A percentile compares a stretch with the other conserved stretches of the same genome.
phyloP scores from a whole-genome alignment of 2,329 filamentous ascomycete genomes.

The Fusarium sp. region DNA sequence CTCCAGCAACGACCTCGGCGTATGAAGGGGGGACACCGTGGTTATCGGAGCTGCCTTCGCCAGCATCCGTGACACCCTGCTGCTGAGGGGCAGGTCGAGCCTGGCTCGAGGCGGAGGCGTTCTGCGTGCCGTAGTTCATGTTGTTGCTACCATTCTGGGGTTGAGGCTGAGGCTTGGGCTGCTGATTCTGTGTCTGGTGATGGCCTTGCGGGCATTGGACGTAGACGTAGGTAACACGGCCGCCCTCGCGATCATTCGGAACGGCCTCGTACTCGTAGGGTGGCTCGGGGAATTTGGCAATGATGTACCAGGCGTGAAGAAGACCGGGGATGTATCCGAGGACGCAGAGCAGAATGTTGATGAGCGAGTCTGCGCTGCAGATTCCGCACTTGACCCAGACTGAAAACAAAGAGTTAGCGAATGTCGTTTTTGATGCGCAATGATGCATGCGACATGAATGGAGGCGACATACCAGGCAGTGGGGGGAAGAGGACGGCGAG shows the following conservation, averaged over 20 bases:
- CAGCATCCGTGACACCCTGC: conserved; percentile 50
- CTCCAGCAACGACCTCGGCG: conserved; percentile 87
- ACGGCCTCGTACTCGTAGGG: conserved; percentile 77
- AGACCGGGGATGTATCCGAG: conserved; percentile 87
- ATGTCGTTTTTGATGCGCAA: background rate
- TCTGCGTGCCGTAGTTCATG: conserved; percentile 61
- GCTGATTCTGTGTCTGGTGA: conserved; percentile 37
- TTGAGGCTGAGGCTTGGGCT: conserved; percentile 45
- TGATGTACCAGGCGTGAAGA: conserved; percentile 98
- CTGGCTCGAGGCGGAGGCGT: conserved; percentile 39
- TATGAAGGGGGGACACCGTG: conserved; percentile 81
- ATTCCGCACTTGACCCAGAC: conserved; percentile 98
- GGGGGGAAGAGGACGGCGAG: conserved; percentile 75
- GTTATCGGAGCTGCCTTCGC: conserved; percentile 55
- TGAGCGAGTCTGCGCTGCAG: conserved; percentile 91
- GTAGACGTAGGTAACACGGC: conserved; percentile 82
- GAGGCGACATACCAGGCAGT: conserved; percentile 65
- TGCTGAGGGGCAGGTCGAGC: conserved; percentile 44
- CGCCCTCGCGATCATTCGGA: conserved; percentile 65
- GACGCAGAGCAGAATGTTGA: conserved; percentile 91
- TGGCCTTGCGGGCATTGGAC: conserved; percentile 63
- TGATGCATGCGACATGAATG: conserved; percentile 2
- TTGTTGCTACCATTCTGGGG: conserved; percentile 45
- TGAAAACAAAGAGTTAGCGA: conserved; percentile 49
- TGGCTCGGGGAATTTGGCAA: conserved; percentile 85